A percentile compares a stretch with the other conserved stretches of the same genome.
Conservation (phyloP, 768 basidiomycete species). For the Mycena pura region DNA sequence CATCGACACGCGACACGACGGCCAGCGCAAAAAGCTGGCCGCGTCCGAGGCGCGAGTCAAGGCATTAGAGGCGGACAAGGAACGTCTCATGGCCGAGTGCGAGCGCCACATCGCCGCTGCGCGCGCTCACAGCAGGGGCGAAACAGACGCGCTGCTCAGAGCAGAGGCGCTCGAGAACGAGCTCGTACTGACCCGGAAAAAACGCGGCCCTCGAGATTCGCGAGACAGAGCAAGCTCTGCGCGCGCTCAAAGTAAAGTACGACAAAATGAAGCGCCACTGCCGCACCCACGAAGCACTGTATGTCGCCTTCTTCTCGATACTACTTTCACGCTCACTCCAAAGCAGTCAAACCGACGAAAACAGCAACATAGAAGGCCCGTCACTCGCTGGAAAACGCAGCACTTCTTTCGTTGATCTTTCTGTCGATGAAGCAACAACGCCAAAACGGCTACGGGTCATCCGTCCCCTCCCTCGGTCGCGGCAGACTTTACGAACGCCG, state of each 20-base stretch:
- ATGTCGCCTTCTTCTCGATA: not conserved
- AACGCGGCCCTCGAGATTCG: too few species aligned
- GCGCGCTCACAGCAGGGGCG: constrained; percentile 38
- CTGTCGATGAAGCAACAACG: constrained; percentile 2
- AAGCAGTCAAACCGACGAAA: not conserved
- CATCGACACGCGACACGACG: constrained; percentile 41
- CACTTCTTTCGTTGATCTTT: constrained; percentile 10
- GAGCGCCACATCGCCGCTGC: constrained; percentile 46
- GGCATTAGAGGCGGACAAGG: constrained; percentile 47
- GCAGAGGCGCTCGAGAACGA: constrained; percentile 12
- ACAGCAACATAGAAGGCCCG: not conserved
- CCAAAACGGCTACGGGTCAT: constrained; percentile 26
- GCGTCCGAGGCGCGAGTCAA: constrained; percentile 46
- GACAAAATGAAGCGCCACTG: constrained; percentile 28
- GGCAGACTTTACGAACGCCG: constrained; percentile 5
- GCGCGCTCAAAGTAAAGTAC: constrained; percentile 25
- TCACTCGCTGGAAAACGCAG: constrained; percentile 4
- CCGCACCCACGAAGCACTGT: constrained; percentile 20
- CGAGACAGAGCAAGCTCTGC: not conserved
- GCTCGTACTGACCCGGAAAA: not conserved
- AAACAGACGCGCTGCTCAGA: constrained; percentile 29
- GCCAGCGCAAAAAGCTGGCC: constrained; percentile 41
- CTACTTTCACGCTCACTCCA: not conserved
- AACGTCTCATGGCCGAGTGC: constrained; percentile 50
- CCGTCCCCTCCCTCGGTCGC: constrained; percentile 19